Conservation (phyloP, 306 rosid species). For the Vigna angularis region DNA sequence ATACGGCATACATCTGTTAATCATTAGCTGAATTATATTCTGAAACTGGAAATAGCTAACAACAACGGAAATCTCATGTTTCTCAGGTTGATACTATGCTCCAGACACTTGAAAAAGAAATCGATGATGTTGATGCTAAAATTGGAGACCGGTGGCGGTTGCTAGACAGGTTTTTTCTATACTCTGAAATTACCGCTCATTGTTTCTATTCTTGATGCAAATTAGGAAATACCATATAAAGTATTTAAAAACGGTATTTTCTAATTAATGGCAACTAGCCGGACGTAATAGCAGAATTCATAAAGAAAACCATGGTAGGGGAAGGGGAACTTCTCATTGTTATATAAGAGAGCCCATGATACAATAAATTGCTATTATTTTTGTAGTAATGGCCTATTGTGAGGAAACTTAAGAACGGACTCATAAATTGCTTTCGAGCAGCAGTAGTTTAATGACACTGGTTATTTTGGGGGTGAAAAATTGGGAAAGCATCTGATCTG, state of each 20-base stretch:
- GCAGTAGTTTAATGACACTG: not conserved
- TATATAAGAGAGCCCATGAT: not conserved
- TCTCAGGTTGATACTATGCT: slow-evolving; percentile 82
- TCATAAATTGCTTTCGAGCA: slow-evolving; percentile 1
- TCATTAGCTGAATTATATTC: slow-evolving; percentile 21
- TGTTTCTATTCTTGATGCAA: slow-evolving; percentile 20
- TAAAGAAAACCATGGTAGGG: not conserved
- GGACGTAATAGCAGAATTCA: slow-evolving; percentile 14
- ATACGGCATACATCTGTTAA: slow-evolving; percentile 11
- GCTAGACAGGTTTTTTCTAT: slow-evolving; percentile 68
- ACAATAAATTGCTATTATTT: not conserved
- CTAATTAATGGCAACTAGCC: slow-evolving; percentile 1
- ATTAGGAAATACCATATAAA: not conserved
- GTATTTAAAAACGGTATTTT: slow-evolving; percentile 19
- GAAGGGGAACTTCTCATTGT: not conserved
- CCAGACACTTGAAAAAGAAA: slow-evolving; percentile 85
- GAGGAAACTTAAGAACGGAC: slow-evolving; percentile 14
- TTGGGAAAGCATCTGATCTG: not conserved
- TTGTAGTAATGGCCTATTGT: slow-evolving; percentile 6
- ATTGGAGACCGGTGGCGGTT: slow-evolving; percentile 81
- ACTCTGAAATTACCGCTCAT: slow-evolving; percentile 11
- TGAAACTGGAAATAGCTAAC: slow-evolving; percentile 35
- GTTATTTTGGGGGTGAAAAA: not conserved
- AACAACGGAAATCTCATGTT: slow-evolving; percentile 15
- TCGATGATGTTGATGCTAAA: slow-evolving; percentile 88